A percentile compares a stretch with the other conserved stretches of the same genome.
Evolutionary conservation across 495 filamentous ascomycete genomes (phyloP).

Genomic region (Penicillium chermesinum): DNA sequence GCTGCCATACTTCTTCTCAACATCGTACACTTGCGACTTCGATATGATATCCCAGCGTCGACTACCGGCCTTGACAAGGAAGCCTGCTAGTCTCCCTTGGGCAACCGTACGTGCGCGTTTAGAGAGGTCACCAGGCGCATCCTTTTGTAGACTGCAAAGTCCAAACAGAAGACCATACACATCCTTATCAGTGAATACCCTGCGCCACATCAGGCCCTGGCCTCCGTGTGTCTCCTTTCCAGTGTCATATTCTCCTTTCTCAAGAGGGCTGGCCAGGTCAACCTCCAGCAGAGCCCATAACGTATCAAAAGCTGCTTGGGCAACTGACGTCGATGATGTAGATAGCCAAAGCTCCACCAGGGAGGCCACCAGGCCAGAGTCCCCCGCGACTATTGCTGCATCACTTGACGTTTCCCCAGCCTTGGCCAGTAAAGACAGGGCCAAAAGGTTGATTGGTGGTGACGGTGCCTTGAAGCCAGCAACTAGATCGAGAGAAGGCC

Average conservation of each 20-base stretch:
- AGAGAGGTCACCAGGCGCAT: slow-evolving; percentile 38
- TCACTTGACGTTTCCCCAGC: slow-evolving; percentile 57
- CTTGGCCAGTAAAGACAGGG: slow-evolving; percentile 66
- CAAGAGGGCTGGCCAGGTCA: slow-evolving; percentile 46
- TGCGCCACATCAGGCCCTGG: slow-evolving; percentile 68
- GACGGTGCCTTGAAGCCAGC: slow-evolving; percentile 55
- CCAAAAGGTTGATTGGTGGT: slow-evolving; percentile 63
- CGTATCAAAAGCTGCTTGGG: slow-evolving; percentile 58
- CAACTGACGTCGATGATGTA: slow-evolving; percentile 65
- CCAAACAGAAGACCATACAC: slow-evolving; percentile 62
- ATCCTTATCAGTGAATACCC: slow-evolving; percentile 61
- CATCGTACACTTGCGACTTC: slow-evolving; percentile 51
- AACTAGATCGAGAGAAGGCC: slow-evolving; percentile 44
- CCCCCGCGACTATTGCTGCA: slow-evolving; percentile 62
- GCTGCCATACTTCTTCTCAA: slow-evolving; percentile 52
- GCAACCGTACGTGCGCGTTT: slow-evolving; percentile 67
- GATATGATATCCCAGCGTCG: slow-evolving; percentile 60
- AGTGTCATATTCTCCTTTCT: slow-evolving; percentile 41
- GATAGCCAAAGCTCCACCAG: slow-evolving; percentile 70
- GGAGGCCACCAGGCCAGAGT: slow-evolving; percentile 54
- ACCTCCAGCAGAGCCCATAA: slow-evolving; percentile 67
- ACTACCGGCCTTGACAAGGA: slow-evolving; percentile 61
- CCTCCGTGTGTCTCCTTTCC: slow-evolving; percentile 44
- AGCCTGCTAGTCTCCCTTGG: slow-evolving; percentile 68
- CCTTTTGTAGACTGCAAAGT: slow-evolving; percentile 49